Conservation (phyloP, 2,329 filamentous ascomycete genomes). For the Pyrenochaeta sp. region DNA sequence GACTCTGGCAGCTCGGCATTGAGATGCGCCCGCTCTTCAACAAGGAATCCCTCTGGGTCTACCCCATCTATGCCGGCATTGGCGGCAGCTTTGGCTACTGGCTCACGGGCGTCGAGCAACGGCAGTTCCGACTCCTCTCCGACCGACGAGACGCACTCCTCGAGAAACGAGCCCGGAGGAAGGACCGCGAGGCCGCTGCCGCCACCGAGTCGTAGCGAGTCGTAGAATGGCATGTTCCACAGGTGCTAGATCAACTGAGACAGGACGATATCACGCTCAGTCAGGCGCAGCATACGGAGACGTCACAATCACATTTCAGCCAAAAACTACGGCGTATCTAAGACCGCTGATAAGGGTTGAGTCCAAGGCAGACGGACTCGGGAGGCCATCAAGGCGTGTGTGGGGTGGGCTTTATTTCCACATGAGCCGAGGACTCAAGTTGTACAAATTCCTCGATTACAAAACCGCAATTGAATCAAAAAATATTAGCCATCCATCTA, state of each 20-base stretch:
- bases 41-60: slow-evolving; percentile 83
- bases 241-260: no score
- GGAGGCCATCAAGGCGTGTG: no score
- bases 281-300: no score
- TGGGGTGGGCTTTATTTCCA: slow-evolving; percentile 29
- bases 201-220: slow-evolving; percentile 10
- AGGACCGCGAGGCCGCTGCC: slow-evolving; percentile 64
- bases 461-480: slow-evolving; percentile 18
- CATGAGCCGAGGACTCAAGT: slow-evolving; percentile 39
- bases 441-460: slow-evolving; percentile 40
- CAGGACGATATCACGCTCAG: no score
- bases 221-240: background rate
- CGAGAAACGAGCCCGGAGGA: slow-evolving; percentile 86
- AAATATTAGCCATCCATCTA: background rate
- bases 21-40: slow-evolving; percentile 97
- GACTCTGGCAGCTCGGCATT: slow-evolving; percentile 96
- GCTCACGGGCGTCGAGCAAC: slow-evolving; percentile 87
- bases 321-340: no score
- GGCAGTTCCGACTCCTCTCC: slow-evolving; percentile 77
- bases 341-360: no score
- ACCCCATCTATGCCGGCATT: slow-evolving; percentile 84
- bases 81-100: slow-evolving; percentile 97
- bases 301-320: no score
- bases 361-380: no score
- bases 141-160: slow-evolving; percentile 82